phyloP scores from a whole-genome alignment of 73 alveolate genomes.

The Paramecium biaurelia region DNA sequence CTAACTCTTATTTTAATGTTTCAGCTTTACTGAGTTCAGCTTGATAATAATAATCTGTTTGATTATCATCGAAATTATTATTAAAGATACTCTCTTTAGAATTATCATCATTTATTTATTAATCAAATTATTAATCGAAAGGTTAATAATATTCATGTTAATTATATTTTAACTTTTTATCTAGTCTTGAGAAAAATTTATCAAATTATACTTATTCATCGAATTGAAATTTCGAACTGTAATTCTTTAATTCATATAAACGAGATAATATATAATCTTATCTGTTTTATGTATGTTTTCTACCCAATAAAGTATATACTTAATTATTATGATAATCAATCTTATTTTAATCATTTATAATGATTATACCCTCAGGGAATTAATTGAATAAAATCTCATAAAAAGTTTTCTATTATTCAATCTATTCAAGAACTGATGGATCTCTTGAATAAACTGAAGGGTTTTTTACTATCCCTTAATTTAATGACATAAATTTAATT shows the following conservation, averaged over 20 bases:
- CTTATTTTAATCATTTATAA: not conserved
- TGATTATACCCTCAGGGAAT: constrained; percentile 31
- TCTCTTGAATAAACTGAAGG: not conserved
- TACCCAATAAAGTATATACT: not conserved
- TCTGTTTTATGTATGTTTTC: not conserved
- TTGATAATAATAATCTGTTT: not conserved
- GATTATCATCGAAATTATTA: not conserved
- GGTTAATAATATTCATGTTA: not conserved
- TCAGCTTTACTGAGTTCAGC: not conserved
- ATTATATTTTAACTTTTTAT: not conserved
- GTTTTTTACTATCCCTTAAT: not conserved
- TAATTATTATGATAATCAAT: constrained; percentile 33
- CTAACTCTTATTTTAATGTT: not conserved
- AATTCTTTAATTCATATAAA: not conserved
- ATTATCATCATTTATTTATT: not conserved
- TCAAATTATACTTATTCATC: constrained; percentile 4
- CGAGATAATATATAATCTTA: not conserved
- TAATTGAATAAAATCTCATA: not conserved
- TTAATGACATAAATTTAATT: not conserved
- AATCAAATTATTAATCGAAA: not conserved
- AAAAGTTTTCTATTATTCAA: not conserved
- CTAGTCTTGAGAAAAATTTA: not conserved
- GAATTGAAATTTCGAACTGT: not conserved
- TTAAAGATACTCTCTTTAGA: not conserved
- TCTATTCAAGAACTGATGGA: not conserved